Base-by-base conservation (phyloP, 148 eudicot species). In the Dysphania ambrosioides region DNA sequence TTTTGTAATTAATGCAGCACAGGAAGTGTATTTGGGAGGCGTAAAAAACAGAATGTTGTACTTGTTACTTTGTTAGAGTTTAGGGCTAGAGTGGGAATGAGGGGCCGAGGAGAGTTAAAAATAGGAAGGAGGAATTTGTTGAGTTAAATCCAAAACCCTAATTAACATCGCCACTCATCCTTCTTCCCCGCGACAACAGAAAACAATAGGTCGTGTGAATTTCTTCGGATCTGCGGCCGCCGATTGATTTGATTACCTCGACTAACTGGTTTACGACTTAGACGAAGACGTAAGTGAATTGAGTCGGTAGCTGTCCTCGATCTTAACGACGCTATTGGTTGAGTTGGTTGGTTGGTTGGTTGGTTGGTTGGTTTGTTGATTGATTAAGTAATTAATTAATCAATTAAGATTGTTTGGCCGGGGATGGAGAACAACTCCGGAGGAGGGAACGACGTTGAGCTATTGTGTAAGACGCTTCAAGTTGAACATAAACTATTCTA, bases 401-500 rank as follows among this genome's bases (percentile, higher is more conserved):
- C n/a, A n/a, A n/a, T n/a, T n/a, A n/a, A n/a, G 40, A 61, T 30
- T 24, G 36, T 6, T 29, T 61, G 35, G 12, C 31, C 6, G 59
- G 60, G 6, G 32, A 91, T 91, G 93, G 94, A 85, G 75, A 87
- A 86, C 21, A 82, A 80, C 79, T 76, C 86, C 8, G 88, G 87
- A 81, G 87, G 87, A 0, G 93, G 93, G 3, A 90, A 87, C 65
- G 98, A 94, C 60, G 90, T 88, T 40, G 98, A 91, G 73, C 70
- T 94, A 72, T 59, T 91, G n/a, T 86, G 90, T 78, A 94, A 91
- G 85, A 94, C 97, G 2, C 79, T 94, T 12, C 98, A 94, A 82
- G 98, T 94, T 35, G 98, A 94, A 73, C 96, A 94, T 85, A 94
- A 94, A 77, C 86, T 94, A 21, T 94, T 94, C 79, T 94, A 94